phyloP scores from a whole-genome alignment of 805 yeast species.

The Barnettozyma populi region DNA sequence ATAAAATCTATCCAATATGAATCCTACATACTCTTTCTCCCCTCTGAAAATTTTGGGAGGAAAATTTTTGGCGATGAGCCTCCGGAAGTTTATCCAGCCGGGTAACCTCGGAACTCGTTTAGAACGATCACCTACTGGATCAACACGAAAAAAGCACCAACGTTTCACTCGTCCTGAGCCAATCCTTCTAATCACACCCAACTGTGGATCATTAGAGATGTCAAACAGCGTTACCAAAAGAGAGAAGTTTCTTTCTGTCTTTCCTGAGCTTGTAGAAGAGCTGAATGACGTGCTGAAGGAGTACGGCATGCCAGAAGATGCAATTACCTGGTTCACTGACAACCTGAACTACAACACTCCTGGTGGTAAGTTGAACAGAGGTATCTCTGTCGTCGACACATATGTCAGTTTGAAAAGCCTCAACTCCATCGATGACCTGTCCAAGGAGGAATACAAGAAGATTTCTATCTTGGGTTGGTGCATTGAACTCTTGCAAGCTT shows the following conservation, averaged over 20 bases:
- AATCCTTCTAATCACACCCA: not conserved
- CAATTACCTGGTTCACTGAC: conserved; percentile 76
- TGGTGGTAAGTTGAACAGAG: conserved; percentile 96
- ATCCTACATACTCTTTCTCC: not conserved
- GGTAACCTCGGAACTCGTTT: conserved; percentile 9
- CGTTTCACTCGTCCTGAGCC: not conserved
- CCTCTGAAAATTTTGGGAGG: conserved; percentile 5
- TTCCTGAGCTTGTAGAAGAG: conserved; percentile 77
- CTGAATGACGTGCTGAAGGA: conserved; percentile 51
- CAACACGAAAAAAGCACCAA: not conserved
- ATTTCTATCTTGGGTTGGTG: conserved; percentile 94
- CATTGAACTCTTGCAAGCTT: conserved; percentile 91
- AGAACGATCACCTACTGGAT: not conserved
- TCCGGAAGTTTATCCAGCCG: not conserved
- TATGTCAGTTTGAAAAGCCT: conserved; percentile 72
- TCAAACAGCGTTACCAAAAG: conserved; percentile 31
- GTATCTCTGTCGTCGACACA: conserved; percentile 91
- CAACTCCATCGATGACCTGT: conserved; percentile 50
- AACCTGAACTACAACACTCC: conserved; percentile 82
- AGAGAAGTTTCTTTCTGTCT: conserved; percentile 56
- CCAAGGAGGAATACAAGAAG: conserved; percentile 67
- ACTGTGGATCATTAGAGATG: conserved; percentile 4
- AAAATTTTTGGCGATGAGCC: conserved; percentile 12
- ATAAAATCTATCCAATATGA: not conserved
- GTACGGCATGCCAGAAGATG: conserved; percentile 83